Evolutionary conservation across 176 grass and related monocot genomes (phyloP).

Genomic region (Raddia guianensis): DNA sequence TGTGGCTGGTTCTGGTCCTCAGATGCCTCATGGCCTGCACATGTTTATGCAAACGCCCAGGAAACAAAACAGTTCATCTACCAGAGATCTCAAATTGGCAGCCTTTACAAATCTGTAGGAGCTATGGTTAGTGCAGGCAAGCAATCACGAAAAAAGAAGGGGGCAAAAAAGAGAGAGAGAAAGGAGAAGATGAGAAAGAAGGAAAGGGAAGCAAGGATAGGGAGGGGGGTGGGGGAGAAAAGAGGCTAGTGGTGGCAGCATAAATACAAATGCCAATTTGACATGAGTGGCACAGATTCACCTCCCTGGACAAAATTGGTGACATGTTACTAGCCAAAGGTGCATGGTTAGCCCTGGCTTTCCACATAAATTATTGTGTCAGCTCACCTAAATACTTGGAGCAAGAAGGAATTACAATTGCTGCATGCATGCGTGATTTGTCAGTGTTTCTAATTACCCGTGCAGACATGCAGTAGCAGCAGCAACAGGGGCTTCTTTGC

Average conservation of each 20-base stretch:
- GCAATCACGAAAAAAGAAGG: constrained; percentile 27
- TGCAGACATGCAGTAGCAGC: constrained; percentile 1
- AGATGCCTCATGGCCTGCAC: constrained; percentile 44
- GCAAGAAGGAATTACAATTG: constrained; percentile 24
- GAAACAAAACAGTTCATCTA: constrained; percentile 41
- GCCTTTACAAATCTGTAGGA: constrained; percentile 52
- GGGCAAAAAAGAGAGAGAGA: background rate
- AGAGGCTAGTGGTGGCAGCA: constrained; percentile 35
- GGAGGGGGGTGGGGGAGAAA: background rate
- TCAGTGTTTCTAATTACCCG: constrained; percentile 15
- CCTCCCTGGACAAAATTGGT: constrained; percentile 5
- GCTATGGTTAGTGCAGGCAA: constrained; percentile 39
- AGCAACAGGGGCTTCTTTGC: background rate
- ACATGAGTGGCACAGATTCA: constrained; percentile 46
- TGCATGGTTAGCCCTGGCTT: constrained; percentile 17
- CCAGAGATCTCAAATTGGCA: constrained; percentile 37
- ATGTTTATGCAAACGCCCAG: constrained; percentile 45
- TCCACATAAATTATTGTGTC: constrained; percentile 27
- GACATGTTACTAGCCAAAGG: constrained; percentile 38
- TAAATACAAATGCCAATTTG: constrained; percentile 46
- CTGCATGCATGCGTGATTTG: background rate
- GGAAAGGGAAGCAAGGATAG: background rate
- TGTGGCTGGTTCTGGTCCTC: constrained; percentile 44
- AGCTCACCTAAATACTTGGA: constrained; percentile 34
- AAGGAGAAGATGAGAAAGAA: background rate